phyloP scores from a whole-genome alignment of 1,284 basidiomycete species.

The Hypsizygus ulmarius region DNA sequence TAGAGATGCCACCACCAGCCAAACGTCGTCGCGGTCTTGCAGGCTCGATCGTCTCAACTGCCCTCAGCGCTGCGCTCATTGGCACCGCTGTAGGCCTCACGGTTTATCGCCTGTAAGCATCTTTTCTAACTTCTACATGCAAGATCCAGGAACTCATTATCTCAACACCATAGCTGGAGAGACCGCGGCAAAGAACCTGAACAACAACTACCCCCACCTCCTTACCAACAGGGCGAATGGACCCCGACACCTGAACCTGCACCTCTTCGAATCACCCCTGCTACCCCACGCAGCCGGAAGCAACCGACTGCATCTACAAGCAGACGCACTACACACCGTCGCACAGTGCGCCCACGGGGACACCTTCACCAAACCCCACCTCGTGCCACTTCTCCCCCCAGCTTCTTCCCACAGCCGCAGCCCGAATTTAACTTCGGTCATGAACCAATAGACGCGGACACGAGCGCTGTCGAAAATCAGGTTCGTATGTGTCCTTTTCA shows the following conservation, averaged over 20 bases:
- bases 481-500: slow-evolving; percentile 28
- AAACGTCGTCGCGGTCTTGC: slow-evolving; percentile 64
- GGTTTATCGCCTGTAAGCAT: slow-evolving; percentile 74
- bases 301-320: slow-evolving; percentile 11
- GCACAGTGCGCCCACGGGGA: slow-evolving; percentile 16
- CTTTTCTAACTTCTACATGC: background rate
- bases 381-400: slow-evolving; percentile 11
- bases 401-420: slow-evolving; percentile 26
- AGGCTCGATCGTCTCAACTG: slow-evolving; percentile 75
- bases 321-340: slow-evolving; percentile 20
- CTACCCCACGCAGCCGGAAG: slow-evolving; percentile 23
- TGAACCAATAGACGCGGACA: slow-evolving; percentile 24
- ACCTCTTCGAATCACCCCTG: slow-evolving; percentile 26
- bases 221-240: slow-evolving; percentile 65
- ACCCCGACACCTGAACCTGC: slow-evolving; percentile 9
- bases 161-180: slow-evolving; percentile 51
- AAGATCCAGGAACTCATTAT: slow-evolving; percentile 4
- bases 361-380: slow-evolving; percentile 14
- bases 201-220: slow-evolving; percentile 55
- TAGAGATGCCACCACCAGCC: slow-evolving; percentile 47
- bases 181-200: slow-evolving; percentile 59
- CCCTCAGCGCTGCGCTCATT: slow-evolving; percentile 76
- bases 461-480: slow-evolving; percentile 44
- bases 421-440: slow-evolving; percentile 38
- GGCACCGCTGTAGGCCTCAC: slow-evolving; percentile 80